A percentile compares a stretch with the other conserved stretches of the same genome.
These are phyloP conservation scores for Neurospora tetraspora DNA, from an alignment of 495 filamentous ascomycete genomes.

Conservation along the genomic window DNA sequence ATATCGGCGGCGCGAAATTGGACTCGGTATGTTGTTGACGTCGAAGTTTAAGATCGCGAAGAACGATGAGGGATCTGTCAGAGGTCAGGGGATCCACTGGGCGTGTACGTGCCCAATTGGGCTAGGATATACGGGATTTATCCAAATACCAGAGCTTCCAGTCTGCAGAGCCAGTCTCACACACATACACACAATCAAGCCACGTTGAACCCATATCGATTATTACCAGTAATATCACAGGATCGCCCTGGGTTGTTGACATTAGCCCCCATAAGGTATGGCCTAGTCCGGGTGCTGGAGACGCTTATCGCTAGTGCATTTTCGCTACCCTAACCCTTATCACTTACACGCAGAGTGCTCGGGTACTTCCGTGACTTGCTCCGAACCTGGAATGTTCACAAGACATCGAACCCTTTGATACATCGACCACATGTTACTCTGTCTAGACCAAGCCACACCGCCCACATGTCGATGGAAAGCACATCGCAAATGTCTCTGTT, in stretches of 20 bases:
- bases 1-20: not conserved
- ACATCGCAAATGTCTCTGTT: not conserved
- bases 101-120: too few species aligned
- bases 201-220: too few species aligned
- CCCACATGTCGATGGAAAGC: not conserved
- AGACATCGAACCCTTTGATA: not conserved
- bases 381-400: not conserved
- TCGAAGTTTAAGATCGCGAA: not conserved
- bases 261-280: not conserved
- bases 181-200: too few species aligned
- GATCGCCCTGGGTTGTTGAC: slow-evolving; percentile 1
- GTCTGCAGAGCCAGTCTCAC: too few species aligned
- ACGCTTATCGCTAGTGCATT: not conserved
- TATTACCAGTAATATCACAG: too few species aligned
- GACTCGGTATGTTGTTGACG: not conserved
- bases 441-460: not conserved
- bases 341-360: not conserved
- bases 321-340: not conserved
- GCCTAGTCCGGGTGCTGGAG: not conserved
- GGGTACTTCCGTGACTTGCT: not conserved
- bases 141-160: too few species aligned
- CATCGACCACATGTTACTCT: not conserved
- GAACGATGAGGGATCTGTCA: not conserved
- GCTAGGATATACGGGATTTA: too few species aligned
- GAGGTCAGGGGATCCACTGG: too few species aligned